Conservation (phyloP, 805 yeast genomes). For the Saccharomycopsis fibuligera region DNA sequence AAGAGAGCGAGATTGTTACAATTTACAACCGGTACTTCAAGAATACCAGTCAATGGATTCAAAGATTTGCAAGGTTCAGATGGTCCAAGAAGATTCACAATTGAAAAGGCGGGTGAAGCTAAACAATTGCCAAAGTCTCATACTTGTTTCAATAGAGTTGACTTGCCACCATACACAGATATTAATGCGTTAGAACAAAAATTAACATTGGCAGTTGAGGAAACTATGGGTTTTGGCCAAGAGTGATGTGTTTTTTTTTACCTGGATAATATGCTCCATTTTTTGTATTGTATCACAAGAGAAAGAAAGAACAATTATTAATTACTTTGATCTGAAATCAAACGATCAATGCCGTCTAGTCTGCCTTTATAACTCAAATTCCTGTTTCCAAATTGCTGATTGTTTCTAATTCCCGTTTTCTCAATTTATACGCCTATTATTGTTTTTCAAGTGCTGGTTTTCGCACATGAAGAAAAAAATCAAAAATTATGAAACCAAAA, state of each 20-base stretch:
- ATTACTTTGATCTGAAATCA: no score
- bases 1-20: conserved; percentile 93
- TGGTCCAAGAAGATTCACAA: conserved; percentile 98
- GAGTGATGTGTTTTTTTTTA: conserved; percentile 42
- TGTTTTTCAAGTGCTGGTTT: no score
- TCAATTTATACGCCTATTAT: no score
- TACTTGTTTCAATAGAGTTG: conserved; percentile 98
- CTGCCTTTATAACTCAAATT: no score
- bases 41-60: conserved; percentile 98
- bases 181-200: conserved; percentile 82
- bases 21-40: conserved; percentile 97
- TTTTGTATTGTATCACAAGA: background rate
- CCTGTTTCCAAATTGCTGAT: no score
- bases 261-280: background rate
- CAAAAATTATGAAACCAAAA: no score
- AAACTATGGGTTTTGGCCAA: conserved; percentile 98
- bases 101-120: conserved; percentile 94
- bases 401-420: no score
- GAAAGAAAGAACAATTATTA: no score
- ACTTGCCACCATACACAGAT: conserved; percentile 87
- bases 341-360: no score
- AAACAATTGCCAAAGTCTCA: conserved; percentile 94
- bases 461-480: no score
- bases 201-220: conserved; percentile 93
- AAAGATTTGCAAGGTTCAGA: conserved; percentile 98